Conservation (phyloP, 176 grass and related monocot species). For the Lolium perenne region DNA sequence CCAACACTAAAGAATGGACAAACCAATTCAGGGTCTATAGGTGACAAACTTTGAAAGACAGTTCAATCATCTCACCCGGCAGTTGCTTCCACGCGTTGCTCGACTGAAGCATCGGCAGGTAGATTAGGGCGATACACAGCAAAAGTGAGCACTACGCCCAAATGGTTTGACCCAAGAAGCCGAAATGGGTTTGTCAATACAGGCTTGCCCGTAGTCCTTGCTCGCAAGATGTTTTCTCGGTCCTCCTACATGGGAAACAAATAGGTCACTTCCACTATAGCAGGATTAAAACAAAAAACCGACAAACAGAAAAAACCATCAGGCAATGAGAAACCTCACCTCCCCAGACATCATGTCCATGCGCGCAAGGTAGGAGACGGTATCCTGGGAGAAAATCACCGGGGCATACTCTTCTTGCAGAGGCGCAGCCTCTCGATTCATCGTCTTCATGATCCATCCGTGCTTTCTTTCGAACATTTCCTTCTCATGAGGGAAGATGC, state of each 20-base stretch:
- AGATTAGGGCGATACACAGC: slow-evolving; percentile 79
- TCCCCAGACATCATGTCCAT: slow-evolving; percentile 98
- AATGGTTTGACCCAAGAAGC: slow-evolving; percentile 87
- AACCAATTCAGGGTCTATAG: not conserved
- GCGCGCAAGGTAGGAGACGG: slow-evolving; percentile 78
- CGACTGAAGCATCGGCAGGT: slow-evolving; percentile 69
- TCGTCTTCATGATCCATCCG: slow-evolving; percentile 87
- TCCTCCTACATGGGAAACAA: slow-evolving; percentile 69
- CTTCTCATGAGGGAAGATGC: slow-evolving; percentile 72
- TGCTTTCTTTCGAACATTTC: slow-evolving; percentile 83
- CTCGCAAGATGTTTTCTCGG: slow-evolving; percentile 84
- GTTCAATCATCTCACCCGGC: slow-evolving; percentile 66
- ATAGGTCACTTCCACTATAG: slow-evolving; percentile 7
- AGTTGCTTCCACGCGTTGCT: slow-evolving; percentile 84
- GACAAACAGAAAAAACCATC: slow-evolving; percentile 5
- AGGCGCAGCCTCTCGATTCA: slow-evolving; percentile 63
- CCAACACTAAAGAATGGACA: slow-evolving; percentile 22
- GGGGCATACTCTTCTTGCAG: slow-evolving; percentile 82
- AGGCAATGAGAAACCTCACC: slow-evolving; percentile 44
- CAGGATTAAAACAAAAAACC: slow-evolving; percentile 10
- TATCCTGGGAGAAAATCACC: slow-evolving; percentile 93
- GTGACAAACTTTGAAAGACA: slow-evolving; percentile 3
- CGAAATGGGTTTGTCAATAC: slow-evolving; percentile 92
- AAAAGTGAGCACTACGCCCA: slow-evolving; percentile 97
- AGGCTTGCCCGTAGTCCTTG: slow-evolving; percentile 86